Evolutionary conservation across 495 filamentous ascomycete genomes (phyloP), one percentile per base, ranked within the genome.

Genomic region (Penicillium robsamsonii): DNA sequence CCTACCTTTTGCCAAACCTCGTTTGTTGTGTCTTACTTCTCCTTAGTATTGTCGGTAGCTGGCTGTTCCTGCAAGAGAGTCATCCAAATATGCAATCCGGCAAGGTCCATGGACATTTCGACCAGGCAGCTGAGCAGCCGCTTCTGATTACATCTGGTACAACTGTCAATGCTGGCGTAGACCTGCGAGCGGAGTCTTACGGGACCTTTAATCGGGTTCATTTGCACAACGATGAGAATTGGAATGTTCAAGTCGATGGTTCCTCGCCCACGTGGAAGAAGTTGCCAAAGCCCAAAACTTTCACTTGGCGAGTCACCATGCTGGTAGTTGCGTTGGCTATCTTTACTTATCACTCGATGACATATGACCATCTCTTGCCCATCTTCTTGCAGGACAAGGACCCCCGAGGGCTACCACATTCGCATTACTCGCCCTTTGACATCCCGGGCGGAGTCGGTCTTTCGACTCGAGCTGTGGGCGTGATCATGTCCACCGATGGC

Each of bases 291-390:
- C 61, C 70, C 52, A 83, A 76, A 55, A 76, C 86, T 33, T 88
- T 90, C 55, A 86, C 80, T 18, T 81, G 82, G 68, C 76, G 76
- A 17, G 84, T 92, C 38, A 75, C 84, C 57, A 85, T 87, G 75
- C 79, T 93, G 5, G 81, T 90, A 17, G 51, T 87, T 18, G 83
- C 90, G 5, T 75, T 94, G 27, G 86, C 87, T 5, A 90, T 94
- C 56, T 94, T 91, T 72, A 91, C 88, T 1, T 93, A 92, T 56
- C 90, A 93, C 64, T 88, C 84, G 37, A 94, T 94, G 90, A 89
- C 87, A 13, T 94, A 88, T 60, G 90, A 93, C 59, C 87, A 91
- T 69, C 81, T 94, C 0, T 71, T 94, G 35, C 90, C 90, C 5
- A 93, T 94, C 27, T 94, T 92, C 71, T 75, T 92, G 18, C 89